Percentiles rank a stretch among this genome's conserved stretches.
These are phyloP conservation scores for Breviolum minutum DNA, from an alignment of 73 alveolate species.

Conservation along the genomic window DNA sequence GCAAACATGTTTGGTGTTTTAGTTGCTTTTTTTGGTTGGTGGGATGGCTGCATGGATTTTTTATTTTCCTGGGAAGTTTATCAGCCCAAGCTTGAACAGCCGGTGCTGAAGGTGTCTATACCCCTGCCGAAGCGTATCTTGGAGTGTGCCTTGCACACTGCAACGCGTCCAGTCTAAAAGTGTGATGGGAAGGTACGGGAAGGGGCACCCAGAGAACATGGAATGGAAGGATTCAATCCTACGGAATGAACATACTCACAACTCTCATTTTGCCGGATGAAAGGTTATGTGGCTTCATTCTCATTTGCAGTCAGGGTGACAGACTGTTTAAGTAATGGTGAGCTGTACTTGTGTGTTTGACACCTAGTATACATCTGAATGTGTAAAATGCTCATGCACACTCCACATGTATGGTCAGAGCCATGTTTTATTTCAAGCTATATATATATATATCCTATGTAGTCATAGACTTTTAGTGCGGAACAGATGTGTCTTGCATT, in stretches of 20 bases:
- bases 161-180: neutral
- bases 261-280: neutral
- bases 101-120: neutral
- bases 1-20: neutral
- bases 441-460: neutral
- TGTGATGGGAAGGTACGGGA: neutral
- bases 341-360: no score
- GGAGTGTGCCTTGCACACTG: conserved; percentile 33
- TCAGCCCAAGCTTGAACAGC: neutral
- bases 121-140: conserved; percentile 18
- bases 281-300: no score
- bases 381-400: no score
- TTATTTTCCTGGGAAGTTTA: no score
- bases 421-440: neutral
- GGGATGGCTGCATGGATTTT: no score
- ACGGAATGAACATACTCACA: neutral
- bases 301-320: no score
- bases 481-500: neutral
- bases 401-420: no score
- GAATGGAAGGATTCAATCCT: no score
- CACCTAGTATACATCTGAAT: no score
- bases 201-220: no score
- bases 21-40: no score
- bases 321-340: no score
- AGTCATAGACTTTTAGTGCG: neutral